Evolutionary conservation across 2,329 filamentous ascomycete genomes (phyloP), one percentile per base, ranked within the genome.

Genomic region (Fusarium nematophilum): DNA sequence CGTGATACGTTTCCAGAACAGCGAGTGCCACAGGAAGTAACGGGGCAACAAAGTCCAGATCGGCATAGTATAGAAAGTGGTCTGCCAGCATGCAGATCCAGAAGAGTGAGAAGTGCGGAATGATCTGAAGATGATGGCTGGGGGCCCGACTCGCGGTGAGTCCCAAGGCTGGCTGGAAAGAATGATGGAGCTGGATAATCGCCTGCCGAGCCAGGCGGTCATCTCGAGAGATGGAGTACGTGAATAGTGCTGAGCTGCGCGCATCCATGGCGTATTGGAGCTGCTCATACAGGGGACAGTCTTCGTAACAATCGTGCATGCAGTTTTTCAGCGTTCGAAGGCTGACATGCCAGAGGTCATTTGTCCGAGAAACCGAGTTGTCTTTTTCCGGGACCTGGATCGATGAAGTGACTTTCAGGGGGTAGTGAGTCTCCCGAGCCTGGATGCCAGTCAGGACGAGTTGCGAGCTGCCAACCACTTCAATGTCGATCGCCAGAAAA

Each of bases 261-360:
- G 65, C 63, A 43, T 74, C 72, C 57, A 70, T 68, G 17, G 64
- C 64, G 27, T 73, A 74, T 45, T 74, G 71, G 1, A 72, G 60
- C 40, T 75, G 73, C 42, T 73, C 71, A 43, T 73, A 75, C 31
- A 74, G 73, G 0, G 72, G 72, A 13, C 72, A 75, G 36, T 74
- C 73, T 7, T 71, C 68, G 37, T 74, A 73, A 21, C 68, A 70
- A 44, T 72, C 71, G 21, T 71, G 58, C 62, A 69, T 69, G 17
- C 65, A 69, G 37, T 68, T 69, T 1, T 29, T 27, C n/a, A 69
- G 33, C 1, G 66, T 69, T 6, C 64, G 29, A 5, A 62, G 9
- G 25, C 64, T 65, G n/a, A n/a, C n/a, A n/a, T n/a, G n/a, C n/a
- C n/a, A n/a, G n/a, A n/a, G n/a, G n/a, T n/a, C n/a, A n/a, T n/a